These are phyloP conservation scores for Pseudozyma sp. DNA, from an alignment of 1,284 basidiomycete genomes.

Conservation along the genomic window DNA sequence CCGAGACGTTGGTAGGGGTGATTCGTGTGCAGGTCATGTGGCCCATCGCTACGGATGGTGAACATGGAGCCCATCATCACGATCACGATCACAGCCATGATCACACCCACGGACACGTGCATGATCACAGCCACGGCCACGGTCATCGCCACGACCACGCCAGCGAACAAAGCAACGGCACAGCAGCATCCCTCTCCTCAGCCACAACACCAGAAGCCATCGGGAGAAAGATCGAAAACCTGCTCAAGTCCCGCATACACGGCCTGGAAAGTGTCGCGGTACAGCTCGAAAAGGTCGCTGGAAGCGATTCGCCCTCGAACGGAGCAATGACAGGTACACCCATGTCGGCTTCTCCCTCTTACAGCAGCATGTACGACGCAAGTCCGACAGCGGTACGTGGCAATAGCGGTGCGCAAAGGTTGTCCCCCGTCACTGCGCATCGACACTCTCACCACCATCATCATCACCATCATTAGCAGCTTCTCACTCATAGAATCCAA, in stretches of 20 bases:
- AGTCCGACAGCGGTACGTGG: conserved; percentile 13
- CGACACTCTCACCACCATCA: conserved; percentile 19
- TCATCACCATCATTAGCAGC: conserved; percentile 2
- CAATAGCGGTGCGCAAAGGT: conserved; percentile 3
- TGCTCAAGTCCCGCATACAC: conserved; percentile 52
- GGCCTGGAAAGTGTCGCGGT: conserved; percentile 58
- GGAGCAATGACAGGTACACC: conserved; percentile 12
- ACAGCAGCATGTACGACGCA: conserved; percentile 28
- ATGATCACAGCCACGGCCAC: conserved; percentile 72
- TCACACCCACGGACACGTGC: conserved; percentile 8
- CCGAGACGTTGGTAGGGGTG: conserved; percentile 84
- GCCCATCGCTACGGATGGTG: conserved; percentile 71
- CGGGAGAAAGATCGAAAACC: conserved; percentile 42
- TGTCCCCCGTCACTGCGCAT: conserved; percentile 24
- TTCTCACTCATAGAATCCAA: background rate
- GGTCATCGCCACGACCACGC: conserved; percentile 66
- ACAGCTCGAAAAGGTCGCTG: conserved; percentile 48
- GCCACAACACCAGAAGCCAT: conserved; percentile 46
- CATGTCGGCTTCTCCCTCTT: conserved; percentile 30
- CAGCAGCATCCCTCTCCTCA: background rate
- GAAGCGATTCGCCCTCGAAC: conserved; percentile 5
- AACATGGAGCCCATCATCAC: background rate
- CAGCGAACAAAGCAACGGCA: conserved; percentile 15
- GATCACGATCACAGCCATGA: conserved; percentile 1
- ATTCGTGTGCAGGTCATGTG: conserved; percentile 72